Evolutionary conservation across 192 early-diverging fungal species (phyloP), one percentile per base, ranked within the genome.

Genomic region (Coemansia sp.): DNA sequence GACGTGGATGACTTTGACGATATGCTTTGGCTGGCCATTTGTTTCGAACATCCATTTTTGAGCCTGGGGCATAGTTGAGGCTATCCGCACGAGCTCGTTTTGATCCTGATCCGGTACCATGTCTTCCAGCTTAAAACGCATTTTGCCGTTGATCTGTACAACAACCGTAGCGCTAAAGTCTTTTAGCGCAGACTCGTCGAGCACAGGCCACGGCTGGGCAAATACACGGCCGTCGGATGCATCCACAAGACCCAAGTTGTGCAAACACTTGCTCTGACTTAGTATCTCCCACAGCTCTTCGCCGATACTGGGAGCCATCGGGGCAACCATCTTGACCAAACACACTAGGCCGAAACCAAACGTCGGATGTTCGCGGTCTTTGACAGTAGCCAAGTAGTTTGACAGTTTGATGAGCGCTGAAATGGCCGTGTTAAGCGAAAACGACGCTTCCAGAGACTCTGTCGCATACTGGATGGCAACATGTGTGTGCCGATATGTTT

Each of bases 321-420:
- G 91, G 17, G 87, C 69, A 31, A 91, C 71, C 88, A 92, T 90
- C 62, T 84, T 88, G 45, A 92, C 79, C 6, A 91, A 56, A 6
- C 76, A 74, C 45, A 72, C 64, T 11, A 88, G 67, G 16, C 84
- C 76, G 59, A 87, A 50, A 2, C 67, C 70, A 66, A 85, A 87
- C 11, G 87, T 76, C 17, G 85, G 83, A 4, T 83, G 83, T 11
- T 56, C 10, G 29, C 53, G 54, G 62, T 70, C 69, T 19, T 49
- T 55, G 11, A 56, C 68, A 0, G 51, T 21, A 0, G 39, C 67
- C 48, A 89, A 57, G 21, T 72, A 64, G 60, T 85, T 82, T 47
- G 89, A 88, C 21, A 95, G 73, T 70, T 95, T 94, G 68, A 95
- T 95, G 31, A 97, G 79, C 59, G 86, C 79, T 0, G 95, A 84